Conservation (phyloP, 179 eudicot species). For the Beta lomatogona region DNA sequence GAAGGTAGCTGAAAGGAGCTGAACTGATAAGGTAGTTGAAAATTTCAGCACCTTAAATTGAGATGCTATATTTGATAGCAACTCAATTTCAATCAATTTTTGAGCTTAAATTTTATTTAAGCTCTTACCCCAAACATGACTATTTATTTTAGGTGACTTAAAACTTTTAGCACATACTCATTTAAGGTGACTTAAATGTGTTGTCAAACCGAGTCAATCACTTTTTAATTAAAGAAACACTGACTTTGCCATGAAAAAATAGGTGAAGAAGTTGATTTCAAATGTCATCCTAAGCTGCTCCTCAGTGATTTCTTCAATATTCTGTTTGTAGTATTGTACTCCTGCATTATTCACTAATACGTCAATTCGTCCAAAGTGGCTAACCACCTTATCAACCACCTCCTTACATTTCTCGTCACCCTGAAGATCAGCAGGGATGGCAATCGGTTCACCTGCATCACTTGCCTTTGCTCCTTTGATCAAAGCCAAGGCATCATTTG, state of each 20-base stretch:
- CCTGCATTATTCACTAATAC: conserved; percentile 39
- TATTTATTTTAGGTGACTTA: too few species aligned
- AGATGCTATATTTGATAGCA: too few species aligned
- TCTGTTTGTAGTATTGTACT: conserved; percentile 17
- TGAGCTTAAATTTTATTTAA: too few species aligned
- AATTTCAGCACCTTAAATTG: too few species aligned
- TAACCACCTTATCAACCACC: conserved; percentile 34
- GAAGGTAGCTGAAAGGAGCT: too few species aligned
- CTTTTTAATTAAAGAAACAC: too few species aligned
- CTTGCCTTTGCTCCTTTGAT: conserved; percentile 38
- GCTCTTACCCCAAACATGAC: too few species aligned
- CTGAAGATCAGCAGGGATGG: conserved; percentile 55
- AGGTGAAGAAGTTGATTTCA: conserved; percentile 31
- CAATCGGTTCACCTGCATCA: conserved; percentile 52
- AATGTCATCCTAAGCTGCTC: conserved; percentile 26
- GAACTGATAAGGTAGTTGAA: too few species aligned
- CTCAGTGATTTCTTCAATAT: conserved; percentile 29
- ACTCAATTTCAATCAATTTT: too few species aligned
- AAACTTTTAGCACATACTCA: too few species aligned
- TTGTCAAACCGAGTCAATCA: too few species aligned
- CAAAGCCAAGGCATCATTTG: conserved; percentile 49
- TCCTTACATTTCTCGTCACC: conserved; percentile 25
- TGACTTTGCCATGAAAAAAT: conserved; percentile 35
- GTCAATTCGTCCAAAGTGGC: conserved; percentile 32
- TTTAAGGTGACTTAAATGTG: too few species aligned